Percentiles rank a stretch among this genome's conserved stretches.
Conservation (phyloP, 305 asterid genomes). For the Galium porrigens region DNA sequence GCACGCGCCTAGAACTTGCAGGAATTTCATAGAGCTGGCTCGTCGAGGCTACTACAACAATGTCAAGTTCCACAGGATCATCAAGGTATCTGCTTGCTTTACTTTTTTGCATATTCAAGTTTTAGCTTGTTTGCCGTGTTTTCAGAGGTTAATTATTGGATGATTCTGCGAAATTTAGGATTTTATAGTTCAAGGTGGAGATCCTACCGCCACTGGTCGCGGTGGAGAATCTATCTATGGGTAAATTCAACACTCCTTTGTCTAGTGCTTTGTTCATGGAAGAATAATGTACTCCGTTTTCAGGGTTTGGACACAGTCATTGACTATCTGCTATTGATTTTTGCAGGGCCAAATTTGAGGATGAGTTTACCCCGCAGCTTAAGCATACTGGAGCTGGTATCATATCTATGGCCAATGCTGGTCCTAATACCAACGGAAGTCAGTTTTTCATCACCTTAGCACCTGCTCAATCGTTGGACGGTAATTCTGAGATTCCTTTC, state of each 20-base stretch:
- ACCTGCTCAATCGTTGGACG: constrained; percentile 88
- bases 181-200: constrained; percentile 93
- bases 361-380: constrained; percentile 62
- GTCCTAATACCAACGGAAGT: constrained; percentile 94
- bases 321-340: not conserved
- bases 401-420: constrained; percentile 96
- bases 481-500: constrained; percentile 23
- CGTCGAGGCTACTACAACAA: constrained; percentile 76
- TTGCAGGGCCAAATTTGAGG: constrained; percentile 73
- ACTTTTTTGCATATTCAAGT: not conserved
- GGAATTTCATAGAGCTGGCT: constrained; percentile 77
- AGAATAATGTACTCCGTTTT: not conserved
- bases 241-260: constrained; percentile 18
- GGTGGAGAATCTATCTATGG: constrained; percentile 96
- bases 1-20: constrained; percentile 87
- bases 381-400: constrained; percentile 99
- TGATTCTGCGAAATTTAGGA: constrained; percentile 30
- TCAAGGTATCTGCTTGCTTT: constrained; percentile 32
- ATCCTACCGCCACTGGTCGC: constrained; percentile 91
- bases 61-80: constrained; percentile 88
- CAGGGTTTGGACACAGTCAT: not conserved
- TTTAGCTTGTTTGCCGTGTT: not conserved
- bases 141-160: not conserved
- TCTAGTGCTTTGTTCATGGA: not conserved
- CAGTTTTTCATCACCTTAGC: constrained; percentile 92